Percentiles rank a stretch among this genome's conserved stretches.
Evolutionary conservation across 176 grass and related monocot genomes (phyloP).

Genomic region (Echinochloa phyllopogon): DNA sequence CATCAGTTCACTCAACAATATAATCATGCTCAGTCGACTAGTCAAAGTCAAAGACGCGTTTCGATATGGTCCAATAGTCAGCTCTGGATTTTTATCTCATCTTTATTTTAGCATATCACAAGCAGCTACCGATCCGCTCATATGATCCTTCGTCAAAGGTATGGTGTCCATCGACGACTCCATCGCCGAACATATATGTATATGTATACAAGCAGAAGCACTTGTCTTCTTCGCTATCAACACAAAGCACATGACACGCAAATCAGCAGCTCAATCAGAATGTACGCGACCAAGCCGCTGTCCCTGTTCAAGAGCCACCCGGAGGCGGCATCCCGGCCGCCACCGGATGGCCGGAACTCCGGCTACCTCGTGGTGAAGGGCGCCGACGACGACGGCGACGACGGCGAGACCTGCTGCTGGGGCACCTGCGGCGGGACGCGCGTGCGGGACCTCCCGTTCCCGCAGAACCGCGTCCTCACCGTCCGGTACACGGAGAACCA

Average conservation of each 20-base stretch:
- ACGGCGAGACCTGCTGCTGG: slow-evolving; percentile 51
- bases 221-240: not conserved
- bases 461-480: slow-evolving; percentile 60
- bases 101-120: not conserved
- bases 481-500: slow-evolving; percentile 38
- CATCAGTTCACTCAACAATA: not conserved
- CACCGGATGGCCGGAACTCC: slow-evolving; percentile 39
- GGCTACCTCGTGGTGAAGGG: slow-evolving; percentile 50
- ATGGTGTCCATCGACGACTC: not conserved
- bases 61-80: not conserved
- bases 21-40: not conserved
- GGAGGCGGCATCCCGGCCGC: slow-evolving; percentile 32
- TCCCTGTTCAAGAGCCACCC: slow-evolving; percentile 49
- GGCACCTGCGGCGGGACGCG: slow-evolving; percentile 43
- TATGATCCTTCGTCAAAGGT: not conserved
- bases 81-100: not conserved
- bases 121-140: not conserved
- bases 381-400: slow-evolving; percentile 10
- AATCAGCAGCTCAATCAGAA: slow-evolving; percentile 13
- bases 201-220: not conserved
- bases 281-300: slow-evolving; percentile 62
- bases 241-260: slow-evolving; percentile 18
- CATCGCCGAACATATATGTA: not conserved
- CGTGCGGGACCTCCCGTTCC: slow-evolving; percentile 62
- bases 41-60: slow-evolving; percentile 26